These are phyloP conservation scores for Porcisia hertigi DNA, from an alignment of 208 protist genomes.

Conservation along the genomic window DNA sequence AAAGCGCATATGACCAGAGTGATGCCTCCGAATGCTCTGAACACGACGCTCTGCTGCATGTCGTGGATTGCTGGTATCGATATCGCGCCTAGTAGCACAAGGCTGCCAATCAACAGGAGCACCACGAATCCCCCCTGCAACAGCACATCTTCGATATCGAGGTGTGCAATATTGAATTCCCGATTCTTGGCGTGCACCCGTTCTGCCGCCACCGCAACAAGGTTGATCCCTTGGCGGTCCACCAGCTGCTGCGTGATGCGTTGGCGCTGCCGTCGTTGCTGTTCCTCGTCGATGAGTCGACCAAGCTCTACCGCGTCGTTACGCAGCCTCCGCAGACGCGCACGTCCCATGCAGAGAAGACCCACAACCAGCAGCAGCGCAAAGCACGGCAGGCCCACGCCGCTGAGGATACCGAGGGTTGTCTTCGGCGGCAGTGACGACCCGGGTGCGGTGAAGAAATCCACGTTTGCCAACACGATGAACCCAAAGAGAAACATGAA, in stretches of 20 bases:
- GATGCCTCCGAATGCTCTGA: conserved; percentile 28
- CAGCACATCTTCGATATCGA: conserved; percentile 25
- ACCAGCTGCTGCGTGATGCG: conserved; percentile 46
- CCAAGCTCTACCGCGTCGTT: conserved; percentile 26
- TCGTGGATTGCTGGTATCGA: conserved; percentile 22
- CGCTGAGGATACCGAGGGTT: conserved; percentile 26
- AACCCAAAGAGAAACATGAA: conserved; percentile 64
- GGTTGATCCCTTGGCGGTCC: conserved; percentile 42
- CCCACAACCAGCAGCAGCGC: conserved; percentile 30
- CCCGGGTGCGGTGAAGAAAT: conserved; percentile 16
- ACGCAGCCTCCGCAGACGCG: conserved; percentile 19
- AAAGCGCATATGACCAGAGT: conserved; percentile 22
- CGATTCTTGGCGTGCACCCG: conserved; percentile 26
- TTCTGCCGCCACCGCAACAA: conserved; percentile 48
- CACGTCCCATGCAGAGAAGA: conserved; percentile 17
- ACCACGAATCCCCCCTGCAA: conserved; percentile 33
- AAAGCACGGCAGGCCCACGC: conserved; percentile 34
- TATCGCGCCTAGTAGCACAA: conserved; percentile 38
- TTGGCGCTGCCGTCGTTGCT: conserved; percentile 11
- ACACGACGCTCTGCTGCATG: conserved; percentile 45
- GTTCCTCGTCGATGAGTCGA: conserved; percentile 24
- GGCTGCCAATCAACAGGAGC: conserved; percentile 35
- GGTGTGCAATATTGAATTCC: conserved; percentile 15
- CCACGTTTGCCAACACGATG: conserved; percentile 34
- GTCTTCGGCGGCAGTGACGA: conserved; percentile 5